A percentile compares a stretch with the other conserved stretches of the same genome.
Conservation (phyloP, 2,329 filamentous ascomycete species). For the Claviceps sp. region DNA sequence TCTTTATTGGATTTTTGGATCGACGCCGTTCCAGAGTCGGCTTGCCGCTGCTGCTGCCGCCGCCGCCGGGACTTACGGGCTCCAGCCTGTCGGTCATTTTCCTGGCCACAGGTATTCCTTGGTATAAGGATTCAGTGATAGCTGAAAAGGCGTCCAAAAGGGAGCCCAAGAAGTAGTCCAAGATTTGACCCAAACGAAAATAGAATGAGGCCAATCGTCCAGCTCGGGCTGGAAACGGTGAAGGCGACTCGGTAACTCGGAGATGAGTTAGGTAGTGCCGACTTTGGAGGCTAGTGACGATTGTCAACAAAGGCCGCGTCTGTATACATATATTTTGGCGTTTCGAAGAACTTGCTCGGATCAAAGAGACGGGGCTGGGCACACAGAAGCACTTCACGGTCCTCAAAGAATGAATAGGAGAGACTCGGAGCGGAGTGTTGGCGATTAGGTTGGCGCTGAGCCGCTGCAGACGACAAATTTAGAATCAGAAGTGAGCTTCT, state of each 20-base stretch:
- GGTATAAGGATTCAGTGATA: background rate
- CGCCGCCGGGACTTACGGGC: conserved; percentile 11
- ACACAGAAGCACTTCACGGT: background rate
- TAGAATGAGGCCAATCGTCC: background rate
- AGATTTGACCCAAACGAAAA: background rate
- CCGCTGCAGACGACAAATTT: background rate
- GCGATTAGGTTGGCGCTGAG: background rate
- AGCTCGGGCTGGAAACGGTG: background rate
- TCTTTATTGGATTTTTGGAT: conserved; percentile 22
- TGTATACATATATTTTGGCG: background rate
- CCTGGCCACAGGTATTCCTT: background rate
- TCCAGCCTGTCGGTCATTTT: conserved; percentile 17
- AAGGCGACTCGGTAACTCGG: background rate
- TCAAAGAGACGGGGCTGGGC: background rate
- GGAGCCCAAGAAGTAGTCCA: no score
- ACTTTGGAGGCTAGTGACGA: background rate
- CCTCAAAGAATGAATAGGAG: no score
- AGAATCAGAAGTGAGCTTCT: background rate
- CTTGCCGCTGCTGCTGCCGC: conserved; percentile 12
- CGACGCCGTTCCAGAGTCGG: conserved; percentile 17
- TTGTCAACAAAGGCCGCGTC: background rate
- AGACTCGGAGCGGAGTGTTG: background rate
- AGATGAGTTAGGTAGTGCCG: background rate
- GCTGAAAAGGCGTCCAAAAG: background rate
- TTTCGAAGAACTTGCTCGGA: background rate